Evolutionary conservation across 768 basidiomycete genomes (phyloP), one percentile per base, ranked within the genome.

Genomic region (Mycena kentingensis): DNA sequence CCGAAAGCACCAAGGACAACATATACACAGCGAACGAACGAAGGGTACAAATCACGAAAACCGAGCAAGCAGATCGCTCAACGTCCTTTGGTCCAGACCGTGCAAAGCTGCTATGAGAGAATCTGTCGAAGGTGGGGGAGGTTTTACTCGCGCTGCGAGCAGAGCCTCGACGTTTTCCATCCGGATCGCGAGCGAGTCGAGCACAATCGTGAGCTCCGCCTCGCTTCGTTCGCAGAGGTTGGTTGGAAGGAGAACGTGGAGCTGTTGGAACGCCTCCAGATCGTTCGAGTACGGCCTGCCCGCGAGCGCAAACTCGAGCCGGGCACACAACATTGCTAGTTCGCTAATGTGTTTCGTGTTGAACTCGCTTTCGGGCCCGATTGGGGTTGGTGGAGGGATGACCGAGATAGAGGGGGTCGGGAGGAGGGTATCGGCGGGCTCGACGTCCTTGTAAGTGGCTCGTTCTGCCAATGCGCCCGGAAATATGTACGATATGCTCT

Each of bases 401-500:
- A 26, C 2, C 1, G 42, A 19, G 26, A 8, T 21, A 32, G 71
- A 51, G 32, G 41, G 65, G 2, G 69, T 61, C 1, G 67, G 60
- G n/a, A 53, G 60, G n/a, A 73, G 62, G 10, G 61, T 63, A 5
- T 57, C 54, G 21, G 66, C 60, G 24, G 41, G 25, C 10, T 11
- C 37, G 10, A 10, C 37, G 1, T 75, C 68, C 52, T 79, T 76
- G 42, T 87, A 64, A 44, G 83, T 78, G 49, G 85, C 78, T 21
- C 96, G 83, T 3, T 84, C 87, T 32, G 81, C 78, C 26, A 98
- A 73, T 5, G 81, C 79, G 13, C 67, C 74, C 0, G 95, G 92
- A 67, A 92, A 96, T 36, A 98, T 77, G 16, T 85, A 67, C 12
- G 92, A 90, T 16, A 98, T 74, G 55, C 79, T 78, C 68, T 98